phyloP scores from a whole-genome alignment of 768 basidiomycete genomes.

The Lyophyllum shimeji region DNA sequence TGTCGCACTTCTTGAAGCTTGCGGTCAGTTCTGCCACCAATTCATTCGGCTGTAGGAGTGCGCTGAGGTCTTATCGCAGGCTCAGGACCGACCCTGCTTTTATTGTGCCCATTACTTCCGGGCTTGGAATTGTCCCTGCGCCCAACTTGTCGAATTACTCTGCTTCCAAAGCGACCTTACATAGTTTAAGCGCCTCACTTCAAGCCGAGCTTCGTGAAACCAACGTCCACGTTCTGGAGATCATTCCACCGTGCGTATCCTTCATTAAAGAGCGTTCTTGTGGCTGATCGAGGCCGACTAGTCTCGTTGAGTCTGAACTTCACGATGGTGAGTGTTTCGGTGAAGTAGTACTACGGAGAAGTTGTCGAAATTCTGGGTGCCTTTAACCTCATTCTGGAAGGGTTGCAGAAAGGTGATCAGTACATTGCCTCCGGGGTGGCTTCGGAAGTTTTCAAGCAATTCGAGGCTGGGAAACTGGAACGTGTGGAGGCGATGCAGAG shows the following conservation, averaged over 20 bases:
- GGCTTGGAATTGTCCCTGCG: constrained; percentile 45
- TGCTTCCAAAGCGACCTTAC: constrained; percentile 58
- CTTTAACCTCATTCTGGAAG: constrained; percentile 35
- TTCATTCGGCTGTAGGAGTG: too few species aligned
- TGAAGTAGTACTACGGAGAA: constrained; percentile 43
- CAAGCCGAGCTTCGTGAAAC: constrained; percentile 45
- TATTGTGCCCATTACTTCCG: constrained; percentile 53
- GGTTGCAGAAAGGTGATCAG: constrained; percentile 25
- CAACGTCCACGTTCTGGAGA: constrained; percentile 54
- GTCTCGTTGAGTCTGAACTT: constrained; percentile 60
- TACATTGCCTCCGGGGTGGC: constrained; percentile 27
- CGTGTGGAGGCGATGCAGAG: constrained; percentile 20
- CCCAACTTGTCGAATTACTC: constrained; percentile 48
- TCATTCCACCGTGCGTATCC: constrained; percentile 55
- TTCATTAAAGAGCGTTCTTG: neutral
- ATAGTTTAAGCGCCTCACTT: constrained; percentile 49
- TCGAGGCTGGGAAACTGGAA: constrained; percentile 33
- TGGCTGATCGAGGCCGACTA: constrained; percentile 16
- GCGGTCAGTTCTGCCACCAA: constrained; percentile 35
- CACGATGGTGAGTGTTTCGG: constrained; percentile 51
- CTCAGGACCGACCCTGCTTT: constrained; percentile 45
- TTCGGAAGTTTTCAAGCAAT: constrained; percentile 25
- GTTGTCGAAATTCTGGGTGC: constrained; percentile 56
- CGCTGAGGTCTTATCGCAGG: constrained; percentile 30
- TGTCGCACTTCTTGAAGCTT: constrained; percentile 56